Percentiles rank a stretch among this genome's conserved stretches.
Conservation (phyloP, 1,139 yeast genomes). For the Blastobotrys serpentis region DNA sequence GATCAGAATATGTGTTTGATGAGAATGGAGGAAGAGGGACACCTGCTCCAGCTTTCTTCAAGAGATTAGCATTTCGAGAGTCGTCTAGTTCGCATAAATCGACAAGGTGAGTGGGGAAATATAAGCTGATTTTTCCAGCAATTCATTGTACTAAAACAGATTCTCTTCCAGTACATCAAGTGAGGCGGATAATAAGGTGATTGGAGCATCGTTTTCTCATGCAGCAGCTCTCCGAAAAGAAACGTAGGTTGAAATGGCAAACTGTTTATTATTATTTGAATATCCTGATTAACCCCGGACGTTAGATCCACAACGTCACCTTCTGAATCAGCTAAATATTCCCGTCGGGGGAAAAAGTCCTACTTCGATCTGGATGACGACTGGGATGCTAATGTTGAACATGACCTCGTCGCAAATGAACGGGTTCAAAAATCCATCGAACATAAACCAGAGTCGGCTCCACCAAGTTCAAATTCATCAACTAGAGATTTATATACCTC, state of each 20-base stretch:
- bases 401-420: slow-evolving; percentile 41
- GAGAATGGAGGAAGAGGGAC: slow-evolving; percentile 69
- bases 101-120: background rate
- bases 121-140: no score
- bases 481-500: slow-evolving; percentile 23
- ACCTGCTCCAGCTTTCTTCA: slow-evolving; percentile 57
- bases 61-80: slow-evolving; percentile 44
- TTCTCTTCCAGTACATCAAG: background rate
- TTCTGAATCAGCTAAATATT: background rate
- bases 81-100: background rate
- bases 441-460: slow-evolving; percentile 13
- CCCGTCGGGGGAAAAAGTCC: slow-evolving; percentile 19
- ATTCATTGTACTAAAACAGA: background rate
- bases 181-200: slow-evolving; percentile 13
- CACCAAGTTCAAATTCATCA: background rate
- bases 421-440: slow-evolving; percentile 38
- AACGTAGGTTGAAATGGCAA: no score
- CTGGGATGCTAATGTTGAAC: slow-evolving; percentile 86
- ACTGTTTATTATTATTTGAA: no score
- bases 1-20: slow-evolving; percentile 63
- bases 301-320: slow-evolving; percentile 5
- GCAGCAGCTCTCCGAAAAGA: slow-evolving; percentile 31
- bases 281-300: no score
- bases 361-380: slow-evolving; percentile 74
- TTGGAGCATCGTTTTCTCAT: slow-evolving; percentile 47